Evolutionary conservation across 371 early-diverging fungal species (phyloP).

Genomic region (Saksenaea oblongispora): DNA sequence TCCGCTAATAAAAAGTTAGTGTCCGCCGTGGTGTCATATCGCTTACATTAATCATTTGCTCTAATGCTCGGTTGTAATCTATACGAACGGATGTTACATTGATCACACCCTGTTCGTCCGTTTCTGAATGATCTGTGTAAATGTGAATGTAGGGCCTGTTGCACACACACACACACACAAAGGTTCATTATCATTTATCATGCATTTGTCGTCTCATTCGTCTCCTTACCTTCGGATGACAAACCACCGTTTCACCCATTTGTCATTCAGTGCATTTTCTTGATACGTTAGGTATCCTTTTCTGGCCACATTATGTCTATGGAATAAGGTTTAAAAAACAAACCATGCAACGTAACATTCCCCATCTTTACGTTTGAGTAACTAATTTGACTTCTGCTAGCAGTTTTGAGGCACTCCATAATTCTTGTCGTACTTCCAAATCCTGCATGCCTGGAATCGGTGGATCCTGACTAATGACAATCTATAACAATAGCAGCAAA

Average conservation of each 20-base stretch:
- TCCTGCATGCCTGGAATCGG: constrained; percentile 44
- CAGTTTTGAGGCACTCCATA: constrained; percentile 34
- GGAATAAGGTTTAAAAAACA: constrained; percentile 2
- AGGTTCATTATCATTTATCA: not conserved
- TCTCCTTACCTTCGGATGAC: constrained; percentile 71
- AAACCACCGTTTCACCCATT: constrained; percentile 82
- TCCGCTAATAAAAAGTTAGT: constrained; percentile 38
- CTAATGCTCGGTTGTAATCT: constrained; percentile 66
- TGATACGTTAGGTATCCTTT: constrained; percentile 65
- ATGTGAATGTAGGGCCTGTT: constrained; percentile 79
- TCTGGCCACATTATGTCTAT: constrained; percentile 60
- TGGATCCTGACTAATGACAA: constrained; percentile 55
- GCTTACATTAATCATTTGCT: constrained; percentile 66
- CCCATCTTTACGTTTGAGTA: constrained; percentile 56
- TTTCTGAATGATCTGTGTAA: constrained; percentile 64
- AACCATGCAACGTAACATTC: not conserved
- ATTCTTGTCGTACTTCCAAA: constrained; percentile 30
- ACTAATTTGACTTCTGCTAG: constrained; percentile 61
- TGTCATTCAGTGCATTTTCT: constrained; percentile 58
- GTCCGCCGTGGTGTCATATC: not conserved
- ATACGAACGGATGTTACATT: constrained; percentile 74
- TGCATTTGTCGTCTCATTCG: not conserved
- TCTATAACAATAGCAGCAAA: constrained; percentile 16
- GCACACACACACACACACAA: no score
- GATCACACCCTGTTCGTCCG: constrained; percentile 72